Percentiles rank a stretch among this genome's conserved stretches.
Conservation (phyloP, 352 stramenopile species). For the Globisporangium radiosum region DNA sequence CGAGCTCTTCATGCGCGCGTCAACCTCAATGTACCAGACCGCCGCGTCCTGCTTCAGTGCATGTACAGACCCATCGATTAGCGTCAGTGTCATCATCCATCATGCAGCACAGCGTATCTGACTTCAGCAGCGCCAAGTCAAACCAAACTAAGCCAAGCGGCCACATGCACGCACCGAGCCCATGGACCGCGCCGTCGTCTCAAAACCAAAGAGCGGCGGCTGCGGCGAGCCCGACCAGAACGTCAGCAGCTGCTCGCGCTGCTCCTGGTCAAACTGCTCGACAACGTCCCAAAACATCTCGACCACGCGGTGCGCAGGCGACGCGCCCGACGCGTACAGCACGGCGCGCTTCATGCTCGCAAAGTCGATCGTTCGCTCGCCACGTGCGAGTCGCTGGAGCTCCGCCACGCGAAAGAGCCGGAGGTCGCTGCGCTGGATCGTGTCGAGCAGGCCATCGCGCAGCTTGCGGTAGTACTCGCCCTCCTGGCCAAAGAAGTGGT, state of each 20-base stretch:
- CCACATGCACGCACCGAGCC: slow-evolving; percentile 29
- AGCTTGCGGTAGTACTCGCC: slow-evolving; percentile 52
- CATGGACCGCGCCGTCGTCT: slow-evolving; percentile 42
- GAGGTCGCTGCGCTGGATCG: slow-evolving; percentile 43
- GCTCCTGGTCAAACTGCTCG: slow-evolving; percentile 46
- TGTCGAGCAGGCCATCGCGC: slow-evolving; percentile 48
- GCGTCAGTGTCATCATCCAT: background rate
- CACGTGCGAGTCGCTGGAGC: slow-evolving; percentile 38
- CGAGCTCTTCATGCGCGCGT: slow-evolving; percentile 28
- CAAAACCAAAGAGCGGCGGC: slow-evolving; percentile 71
- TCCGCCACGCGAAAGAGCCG: slow-evolving; percentile 54
- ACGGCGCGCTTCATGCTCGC: slow-evolving; percentile 41
- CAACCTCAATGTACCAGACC: slow-evolving; percentile 69
- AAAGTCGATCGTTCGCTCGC: slow-evolving; percentile 51
- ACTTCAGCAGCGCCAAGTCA: background rate
- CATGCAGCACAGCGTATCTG: background rate
- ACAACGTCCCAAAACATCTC: slow-evolving; percentile 62
- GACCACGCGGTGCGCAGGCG: slow-evolving; percentile 34
- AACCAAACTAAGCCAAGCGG: too few relatives aligned
- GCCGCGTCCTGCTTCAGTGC: slow-evolving; percentile 32
- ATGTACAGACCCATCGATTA: background rate
- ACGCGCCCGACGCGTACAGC: slow-evolving; percentile 44
- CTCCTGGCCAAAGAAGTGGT: slow-evolving; percentile 62
- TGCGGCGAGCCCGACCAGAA: slow-evolving; percentile 72
- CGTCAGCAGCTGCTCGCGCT: slow-evolving; percentile 48